These are phyloP conservation scores for Eremothecium sinecaudum DNA, from an alignment of 1,139 yeast species.

Conservation along the genomic window DNA sequence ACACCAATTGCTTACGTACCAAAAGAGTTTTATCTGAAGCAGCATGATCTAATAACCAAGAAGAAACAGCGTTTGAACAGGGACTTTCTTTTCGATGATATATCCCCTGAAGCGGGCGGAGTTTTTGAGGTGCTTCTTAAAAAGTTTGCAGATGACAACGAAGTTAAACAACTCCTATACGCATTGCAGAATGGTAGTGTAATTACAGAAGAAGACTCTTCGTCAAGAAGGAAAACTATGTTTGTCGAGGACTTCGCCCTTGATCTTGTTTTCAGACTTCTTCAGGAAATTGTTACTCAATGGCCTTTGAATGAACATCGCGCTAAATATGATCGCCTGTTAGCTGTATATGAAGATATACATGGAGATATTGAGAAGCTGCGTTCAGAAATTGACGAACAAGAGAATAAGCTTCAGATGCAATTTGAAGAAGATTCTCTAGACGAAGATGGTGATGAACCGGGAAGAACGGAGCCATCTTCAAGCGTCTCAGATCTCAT, in stretches of 20 bases:
- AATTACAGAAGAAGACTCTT: conserved; percentile 12
- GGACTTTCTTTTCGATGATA: conserved; percentile 16
- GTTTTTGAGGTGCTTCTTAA: conserved; percentile 18
- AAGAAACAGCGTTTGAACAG: conserved; percentile 15
- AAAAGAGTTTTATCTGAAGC: conserved; percentile 25
- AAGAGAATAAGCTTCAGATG: conserved; percentile 20
- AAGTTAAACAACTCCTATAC: conserved; percentile 18
- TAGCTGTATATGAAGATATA: conserved; percentile 15
- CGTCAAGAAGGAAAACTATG: conserved; percentile 23
- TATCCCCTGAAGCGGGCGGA: conserved; percentile 12
- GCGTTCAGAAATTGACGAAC: conserved; percentile 16
- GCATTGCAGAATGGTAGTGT: conserved; percentile 30
- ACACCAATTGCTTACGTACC: conserved; percentile 28
- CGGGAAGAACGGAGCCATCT: conserved; percentile 3
- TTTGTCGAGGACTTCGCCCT: conserved; percentile 29
- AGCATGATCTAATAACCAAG: conserved; percentile 21
- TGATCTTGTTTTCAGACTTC: conserved; percentile 20
- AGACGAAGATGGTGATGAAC: neutral
- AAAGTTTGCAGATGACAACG: conserved; percentile 19
- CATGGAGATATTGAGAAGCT: conserved; percentile 15
- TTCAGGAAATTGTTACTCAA: conserved; percentile 23
- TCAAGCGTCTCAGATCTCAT: conserved; percentile 20
- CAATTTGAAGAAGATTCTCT: conserved; percentile 3
- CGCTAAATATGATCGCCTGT: conserved; percentile 16
- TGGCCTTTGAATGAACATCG: conserved; percentile 28